A percentile compares a stretch with the other conserved stretches of the same genome.
phyloP scores from a whole-genome alignment of 2,329 filamentous ascomycete species.

The Sphaerulina vaccinii region DNA sequence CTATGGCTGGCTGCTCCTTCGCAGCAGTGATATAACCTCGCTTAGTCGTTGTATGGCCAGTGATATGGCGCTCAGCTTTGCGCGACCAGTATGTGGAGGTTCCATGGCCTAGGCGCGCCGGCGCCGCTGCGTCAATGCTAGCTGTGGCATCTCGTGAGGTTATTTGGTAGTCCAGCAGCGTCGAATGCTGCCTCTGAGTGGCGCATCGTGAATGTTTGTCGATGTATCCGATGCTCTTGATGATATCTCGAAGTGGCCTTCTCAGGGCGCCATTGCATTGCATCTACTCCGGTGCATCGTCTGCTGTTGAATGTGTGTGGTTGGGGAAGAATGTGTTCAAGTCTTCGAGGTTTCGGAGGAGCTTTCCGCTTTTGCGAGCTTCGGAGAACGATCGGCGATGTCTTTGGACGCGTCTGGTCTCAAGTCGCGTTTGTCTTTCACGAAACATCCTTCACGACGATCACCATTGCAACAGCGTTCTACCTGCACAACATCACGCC shows the following conservation, averaged over 20 bases:
- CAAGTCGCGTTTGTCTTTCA: background rate
- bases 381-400: no score
- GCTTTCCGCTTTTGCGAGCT: no score
- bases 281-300: conserved; percentile 23
- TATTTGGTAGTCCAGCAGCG: background rate
- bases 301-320: no score
- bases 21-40: background rate
- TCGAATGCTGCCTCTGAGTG: no score
- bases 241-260: conserved; percentile 25
- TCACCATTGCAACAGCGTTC: background rate
- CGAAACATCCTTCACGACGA: background rate
- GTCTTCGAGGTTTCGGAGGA: background rate
- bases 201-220: no score
- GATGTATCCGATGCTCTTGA: conserved; percentile 23
- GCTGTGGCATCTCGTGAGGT: background rate
- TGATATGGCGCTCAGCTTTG: background rate
- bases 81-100: background rate
- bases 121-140: background rate
- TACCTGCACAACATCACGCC: background rate
- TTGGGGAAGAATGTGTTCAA: background rate
- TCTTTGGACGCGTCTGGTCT: background rate
- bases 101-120: background rate
- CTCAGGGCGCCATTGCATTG: conserved; percentile 23
- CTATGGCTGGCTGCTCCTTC: background rate
- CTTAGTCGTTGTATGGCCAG: background rate